Percentiles rank a stretch among this genome's conserved stretches.
Evolutionary conservation across 495 filamentous ascomycete genomes (phyloP).

Genomic region (Tuber umbilicatum): DNA sequence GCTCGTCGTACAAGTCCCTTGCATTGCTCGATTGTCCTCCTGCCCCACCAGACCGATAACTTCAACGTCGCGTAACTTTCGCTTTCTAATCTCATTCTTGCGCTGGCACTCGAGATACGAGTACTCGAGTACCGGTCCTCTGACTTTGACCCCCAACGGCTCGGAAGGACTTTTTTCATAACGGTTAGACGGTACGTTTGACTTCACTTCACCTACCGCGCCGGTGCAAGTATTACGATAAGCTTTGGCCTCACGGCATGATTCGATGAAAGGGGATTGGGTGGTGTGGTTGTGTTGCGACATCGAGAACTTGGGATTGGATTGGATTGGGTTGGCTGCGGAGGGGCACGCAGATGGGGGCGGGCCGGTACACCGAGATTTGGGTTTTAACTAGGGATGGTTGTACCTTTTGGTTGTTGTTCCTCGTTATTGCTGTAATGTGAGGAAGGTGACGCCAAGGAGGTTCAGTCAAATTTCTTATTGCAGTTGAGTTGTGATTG

Average conservation of each 20-base stretch:
- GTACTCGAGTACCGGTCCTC: not conserved
- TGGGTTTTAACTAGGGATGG: not conserved
- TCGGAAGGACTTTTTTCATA: not conserved
- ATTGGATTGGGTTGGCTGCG: not conserved
- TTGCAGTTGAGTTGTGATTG: not conserved
- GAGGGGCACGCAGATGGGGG: not conserved
- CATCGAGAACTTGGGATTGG: not conserved
- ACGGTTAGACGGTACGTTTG: not conserved
- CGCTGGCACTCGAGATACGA: not conserved
- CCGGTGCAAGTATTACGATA: not conserved
- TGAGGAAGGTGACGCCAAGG: not conserved
- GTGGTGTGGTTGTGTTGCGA: not conserved
- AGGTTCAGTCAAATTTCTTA: not conserved
- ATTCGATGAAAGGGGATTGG: not conserved
- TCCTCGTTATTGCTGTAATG: no score
- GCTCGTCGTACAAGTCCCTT: not conserved
- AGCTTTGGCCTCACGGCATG: not conserved
- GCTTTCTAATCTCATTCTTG: not conserved
- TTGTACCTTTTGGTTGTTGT: not conserved
- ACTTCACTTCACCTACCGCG: not conserved
- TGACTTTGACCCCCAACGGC: not conserved
- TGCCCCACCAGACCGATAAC: constrained; percentile 6
- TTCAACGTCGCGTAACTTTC: not conserved
- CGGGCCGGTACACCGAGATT: not conserved
- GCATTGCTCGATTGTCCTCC: constrained; percentile 5